phyloP scores from a whole-genome alignment of 2,329 filamentous ascomycete species.

The Fusarium sp. region DNA sequence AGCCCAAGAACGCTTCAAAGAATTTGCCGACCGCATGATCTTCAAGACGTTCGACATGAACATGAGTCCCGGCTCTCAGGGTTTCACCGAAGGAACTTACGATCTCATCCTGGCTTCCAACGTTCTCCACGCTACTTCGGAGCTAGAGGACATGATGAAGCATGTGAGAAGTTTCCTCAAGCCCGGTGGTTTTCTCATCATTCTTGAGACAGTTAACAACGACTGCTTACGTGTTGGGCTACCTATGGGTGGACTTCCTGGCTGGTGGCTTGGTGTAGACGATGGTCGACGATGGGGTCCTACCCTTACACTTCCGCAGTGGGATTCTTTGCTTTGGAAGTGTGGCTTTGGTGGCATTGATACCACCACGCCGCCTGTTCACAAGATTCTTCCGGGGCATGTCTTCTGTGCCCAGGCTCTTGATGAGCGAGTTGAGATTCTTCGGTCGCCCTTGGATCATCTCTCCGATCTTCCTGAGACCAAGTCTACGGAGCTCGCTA shows the following conservation, averaged over 20 bases:
- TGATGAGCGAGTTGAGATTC: neutral
- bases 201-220: neutral
- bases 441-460: neutral
- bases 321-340: neutral
- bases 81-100: neutral
- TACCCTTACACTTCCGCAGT: neutral
- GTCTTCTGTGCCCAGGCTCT: neutral
- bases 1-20: neutral
- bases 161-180: neutral
- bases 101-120: neutral
- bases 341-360: neutral
- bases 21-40: neutral
- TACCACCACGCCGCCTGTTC: neutral
- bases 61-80: neutral
- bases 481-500: neutral
- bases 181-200: neutral
- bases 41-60: neutral
- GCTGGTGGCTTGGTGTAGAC: neutral
- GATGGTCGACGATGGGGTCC: neutral
- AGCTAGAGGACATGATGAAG: neutral
- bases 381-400: neutral
- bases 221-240: neutral
- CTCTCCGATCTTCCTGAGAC: neutral
- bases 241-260: constrained; percentile 2
- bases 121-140: neutral